Evolutionary conservation across 345 rosid genomes (phyloP).

Genomic region (Raphanus sativus): DNA sequence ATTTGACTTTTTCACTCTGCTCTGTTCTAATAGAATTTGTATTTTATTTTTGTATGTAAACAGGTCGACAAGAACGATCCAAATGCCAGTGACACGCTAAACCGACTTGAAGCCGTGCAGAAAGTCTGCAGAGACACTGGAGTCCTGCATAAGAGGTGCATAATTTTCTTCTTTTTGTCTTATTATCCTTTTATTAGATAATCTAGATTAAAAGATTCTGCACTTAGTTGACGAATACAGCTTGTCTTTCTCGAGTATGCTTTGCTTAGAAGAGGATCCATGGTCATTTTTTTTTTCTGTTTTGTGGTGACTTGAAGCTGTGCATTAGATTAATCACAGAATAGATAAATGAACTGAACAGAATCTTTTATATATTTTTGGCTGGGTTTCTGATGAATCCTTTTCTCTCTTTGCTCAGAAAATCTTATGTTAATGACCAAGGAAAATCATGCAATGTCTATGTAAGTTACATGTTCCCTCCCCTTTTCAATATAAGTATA

Average conservation of each 20-base stretch:
- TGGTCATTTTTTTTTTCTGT: not conserved
- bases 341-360: not conserved
- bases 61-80: constrained; percentile 79
- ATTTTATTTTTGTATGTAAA: not conserved
- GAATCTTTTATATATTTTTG: not conserved
- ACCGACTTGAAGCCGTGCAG: constrained; percentile 62
- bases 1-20: not conserved
- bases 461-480: constrained; percentile 23
- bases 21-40: not conserved
- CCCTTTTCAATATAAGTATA: not conserved
- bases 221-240: not conserved
- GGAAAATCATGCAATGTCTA: constrained; percentile 33
- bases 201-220: not conserved
- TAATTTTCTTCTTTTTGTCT: not conserved
- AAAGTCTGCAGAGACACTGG: constrained; percentile 67
- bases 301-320: not conserved
- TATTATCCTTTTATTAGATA: not conserved
- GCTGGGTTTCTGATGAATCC: constrained; percentile 15
- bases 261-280: not conserved
- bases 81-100: constrained; percentile 58
- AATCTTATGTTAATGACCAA: constrained; percentile 49
- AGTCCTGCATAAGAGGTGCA: constrained; percentile 54
- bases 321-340: not conserved
- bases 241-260: not conserved
- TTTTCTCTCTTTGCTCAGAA: constrained; percentile 48